These are phyloP conservation scores for Pseudognaphalium luteoalbum DNA, from an alignment of 129 eudicot genomes.

Conservation along the genomic window DNA sequence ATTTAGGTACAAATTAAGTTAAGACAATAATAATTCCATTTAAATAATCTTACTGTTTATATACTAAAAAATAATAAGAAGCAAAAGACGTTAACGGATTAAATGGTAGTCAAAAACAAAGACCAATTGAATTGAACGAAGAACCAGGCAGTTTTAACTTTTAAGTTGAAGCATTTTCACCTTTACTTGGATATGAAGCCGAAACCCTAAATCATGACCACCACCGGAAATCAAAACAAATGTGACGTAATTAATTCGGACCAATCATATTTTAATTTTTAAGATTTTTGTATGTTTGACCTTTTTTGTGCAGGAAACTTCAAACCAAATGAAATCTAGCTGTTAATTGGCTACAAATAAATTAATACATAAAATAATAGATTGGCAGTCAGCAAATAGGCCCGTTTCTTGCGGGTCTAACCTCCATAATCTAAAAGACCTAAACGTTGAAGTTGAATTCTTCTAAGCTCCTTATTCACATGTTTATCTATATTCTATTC, in stretches of 20 bases:
- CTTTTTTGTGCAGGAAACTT: constrained; percentile 38
- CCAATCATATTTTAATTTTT: constrained; percentile 21
- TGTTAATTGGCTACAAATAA: constrained; percentile 29
- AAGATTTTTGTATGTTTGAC: constrained; percentile 28
- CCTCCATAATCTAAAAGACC: constrained; percentile 62
- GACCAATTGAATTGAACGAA: constrained; percentile 5
- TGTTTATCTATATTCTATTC: constrained; percentile 14
- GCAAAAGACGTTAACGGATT: neutral
- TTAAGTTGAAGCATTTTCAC: constrained; percentile 21
- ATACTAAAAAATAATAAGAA: neutral
- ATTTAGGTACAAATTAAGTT: too few relatives aligned
- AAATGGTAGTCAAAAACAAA: constrained; percentile 10
- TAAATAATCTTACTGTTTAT: too few relatives aligned
- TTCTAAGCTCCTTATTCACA: constrained; percentile 48
- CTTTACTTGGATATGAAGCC: constrained; percentile 33
- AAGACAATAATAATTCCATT: too few relatives aligned
- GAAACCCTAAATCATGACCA: constrained; percentile 28
- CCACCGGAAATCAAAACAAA: constrained; percentile 7
- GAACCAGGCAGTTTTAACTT: neutral
- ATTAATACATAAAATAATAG: constrained; percentile 3
- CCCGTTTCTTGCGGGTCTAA: constrained; percentile 51
- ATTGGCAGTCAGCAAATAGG: constrained; percentile 43
- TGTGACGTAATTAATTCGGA: constrained; percentile 36
- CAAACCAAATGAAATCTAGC: constrained; percentile 39
- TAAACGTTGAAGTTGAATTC: constrained; percentile 96